Percentiles rank a stretch among this genome's conserved stretches.
Evolutionary conservation across 257 asterid genomes (phyloP).

Genomic region (Nicotiana noctiflora): DNA sequence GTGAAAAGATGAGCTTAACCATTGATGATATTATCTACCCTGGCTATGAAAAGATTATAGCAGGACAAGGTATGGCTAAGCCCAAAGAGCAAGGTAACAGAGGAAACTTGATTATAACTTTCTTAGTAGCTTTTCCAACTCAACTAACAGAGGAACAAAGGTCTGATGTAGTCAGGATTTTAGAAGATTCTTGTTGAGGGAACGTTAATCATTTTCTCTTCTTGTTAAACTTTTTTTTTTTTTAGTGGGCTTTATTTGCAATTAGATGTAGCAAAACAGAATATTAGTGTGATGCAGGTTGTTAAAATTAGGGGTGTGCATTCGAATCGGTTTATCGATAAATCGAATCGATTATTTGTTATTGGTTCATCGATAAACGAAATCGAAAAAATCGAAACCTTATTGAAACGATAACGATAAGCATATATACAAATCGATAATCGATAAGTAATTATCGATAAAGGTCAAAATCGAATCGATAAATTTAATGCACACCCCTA

Average conservation of each 20-base stretch:
- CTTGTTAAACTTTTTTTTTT: neutral
- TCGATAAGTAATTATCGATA: too few species aligned
- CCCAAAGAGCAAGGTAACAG: conserved; percentile 42
- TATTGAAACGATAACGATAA: too few species aligned
- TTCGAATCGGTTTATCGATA: too few species aligned
- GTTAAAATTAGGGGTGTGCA: too few species aligned
- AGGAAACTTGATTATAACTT: conserved; percentile 56
- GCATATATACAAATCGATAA: too few species aligned
- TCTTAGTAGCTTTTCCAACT: conserved; percentile 50
- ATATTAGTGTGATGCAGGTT: neutral
- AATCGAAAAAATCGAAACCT: too few species aligned
- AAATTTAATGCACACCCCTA: too few species aligned
- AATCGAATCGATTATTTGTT: too few species aligned
- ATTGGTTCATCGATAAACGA: too few species aligned
- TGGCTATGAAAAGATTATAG: conserved; percentile 41
- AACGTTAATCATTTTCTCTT: neutral
- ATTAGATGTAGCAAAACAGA: neutral
- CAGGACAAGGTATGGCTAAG: conserved; percentile 76
- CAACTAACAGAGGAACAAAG: conserved; percentile 50
- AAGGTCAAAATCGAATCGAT: too few species aligned
- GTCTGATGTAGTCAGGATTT: conserved; percentile 29
- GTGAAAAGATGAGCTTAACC: conserved; percentile 31
- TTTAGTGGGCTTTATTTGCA: neutral
- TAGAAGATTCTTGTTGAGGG: conserved; percentile 32
- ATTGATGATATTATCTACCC: conserved; percentile 53